These are phyloP conservation scores for Fragilariopsis cylindrus DNA, from an alignment of 108 stramenopile genomes.

Conservation along the genomic window DNA sequence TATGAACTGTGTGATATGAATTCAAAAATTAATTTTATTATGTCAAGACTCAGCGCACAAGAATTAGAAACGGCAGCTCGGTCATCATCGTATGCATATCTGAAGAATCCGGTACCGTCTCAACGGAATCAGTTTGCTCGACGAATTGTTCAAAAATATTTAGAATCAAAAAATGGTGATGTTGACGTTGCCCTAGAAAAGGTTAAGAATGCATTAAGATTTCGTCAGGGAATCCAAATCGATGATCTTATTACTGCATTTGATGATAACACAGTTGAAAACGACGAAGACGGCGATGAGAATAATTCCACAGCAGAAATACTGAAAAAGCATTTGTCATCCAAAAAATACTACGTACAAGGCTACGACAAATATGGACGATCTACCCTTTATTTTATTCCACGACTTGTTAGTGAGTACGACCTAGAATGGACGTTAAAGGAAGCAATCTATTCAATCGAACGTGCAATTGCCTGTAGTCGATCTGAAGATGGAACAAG, in stretches of 20 bases:
- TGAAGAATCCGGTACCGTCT: conserved; percentile 6
- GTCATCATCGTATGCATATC: conserved; percentile 32
- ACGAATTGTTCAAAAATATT: conserved; percentile 16
- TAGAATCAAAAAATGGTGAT: conserved; percentile 34
- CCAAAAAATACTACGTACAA: conserved; percentile 36
- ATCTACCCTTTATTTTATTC: conserved; percentile 41
- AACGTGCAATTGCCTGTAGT: conserved; percentile 51
- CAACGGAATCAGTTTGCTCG: conserved; percentile 13
- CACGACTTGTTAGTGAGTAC: conserved; percentile 27
- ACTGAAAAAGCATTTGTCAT: conserved; percentile 21
- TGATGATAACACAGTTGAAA: neutral
- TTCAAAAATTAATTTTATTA: conserved; percentile 2
- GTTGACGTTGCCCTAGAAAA: conserved; percentile 17
- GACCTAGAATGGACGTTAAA: conserved; percentile 38
- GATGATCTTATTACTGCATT: conserved; percentile 32
- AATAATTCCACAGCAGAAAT: neutral
- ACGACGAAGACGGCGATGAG: neutral
- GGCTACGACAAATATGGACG: conserved; percentile 47
- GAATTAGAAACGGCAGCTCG: conserved; percentile 44
- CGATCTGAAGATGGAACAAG: conserved; percentile 9
- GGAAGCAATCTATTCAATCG: conserved; percentile 42
- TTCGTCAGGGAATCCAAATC: conserved; percentile 29
- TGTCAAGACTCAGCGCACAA: conserved; percentile 14
- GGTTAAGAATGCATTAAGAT: conserved; percentile 23
- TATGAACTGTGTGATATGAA: too few species aligned